Conservation (phyloP, 805 yeast genomes). For the Metschnikowia shivogae region DNA sequence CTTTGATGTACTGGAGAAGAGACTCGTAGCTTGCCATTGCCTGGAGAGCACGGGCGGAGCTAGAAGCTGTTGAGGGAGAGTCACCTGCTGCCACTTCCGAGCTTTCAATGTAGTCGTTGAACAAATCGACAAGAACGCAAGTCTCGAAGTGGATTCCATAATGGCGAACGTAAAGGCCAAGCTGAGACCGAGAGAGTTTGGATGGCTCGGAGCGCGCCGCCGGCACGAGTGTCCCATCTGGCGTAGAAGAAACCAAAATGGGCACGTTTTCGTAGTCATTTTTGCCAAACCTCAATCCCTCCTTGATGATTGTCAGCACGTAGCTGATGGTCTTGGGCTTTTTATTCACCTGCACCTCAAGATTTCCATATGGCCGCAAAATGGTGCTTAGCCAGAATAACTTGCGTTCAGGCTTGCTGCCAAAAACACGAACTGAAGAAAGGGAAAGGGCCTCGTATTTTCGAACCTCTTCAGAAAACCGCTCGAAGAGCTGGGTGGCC, state of each 20-base stretch:
- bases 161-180: slow-evolving; percentile 57
- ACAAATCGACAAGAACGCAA: slow-evolving; percentile 36
- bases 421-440: slow-evolving; percentile 4
- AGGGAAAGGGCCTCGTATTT: not conserved
- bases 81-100: not conserved
- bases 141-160: slow-evolving; percentile 51
- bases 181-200: slow-evolving; percentile 43
- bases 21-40: slow-evolving; percentile 25
- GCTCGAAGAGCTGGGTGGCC: slow-evolving; percentile 22
- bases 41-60: not conserved
- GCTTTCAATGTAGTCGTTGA: slow-evolving; percentile 20
- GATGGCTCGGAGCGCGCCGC: slow-evolving; percentile 13
- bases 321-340: slow-evolving; percentile 37
- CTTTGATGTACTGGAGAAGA: slow-evolving; percentile 30
- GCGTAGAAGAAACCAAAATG: slow-evolving; percentile 30
- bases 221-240: slow-evolving; percentile 17
- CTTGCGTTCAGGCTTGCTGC: slow-evolving; percentile 16
- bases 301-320: slow-evolving; percentile 51
- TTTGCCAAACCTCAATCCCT: slow-evolving; percentile 65
- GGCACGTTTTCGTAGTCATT: slow-evolving; percentile 50
- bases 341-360: slow-evolving; percentile 34
- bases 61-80: not conserved
- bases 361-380: slow-evolving; percentile 46
- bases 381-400: slow-evolving; percentile 48
- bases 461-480: slow-evolving; percentile 11